These are phyloP conservation scores for Trichomonascus vanleenenianus DNA, from an alignment of 805 yeast genomes.

Conservation along the genomic window DNA sequence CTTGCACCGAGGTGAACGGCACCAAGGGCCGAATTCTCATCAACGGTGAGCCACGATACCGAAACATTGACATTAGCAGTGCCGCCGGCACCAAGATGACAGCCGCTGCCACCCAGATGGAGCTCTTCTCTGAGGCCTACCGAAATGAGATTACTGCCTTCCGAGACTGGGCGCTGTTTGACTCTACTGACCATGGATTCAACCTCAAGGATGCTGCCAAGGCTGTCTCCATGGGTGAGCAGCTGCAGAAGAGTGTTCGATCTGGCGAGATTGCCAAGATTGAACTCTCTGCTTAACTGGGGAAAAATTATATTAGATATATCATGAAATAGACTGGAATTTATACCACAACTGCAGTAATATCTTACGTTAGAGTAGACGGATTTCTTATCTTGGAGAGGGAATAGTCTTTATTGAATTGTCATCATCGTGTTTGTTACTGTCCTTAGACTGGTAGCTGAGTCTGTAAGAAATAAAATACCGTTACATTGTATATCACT, in stretches of 20 bases:
- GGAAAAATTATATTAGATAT: too few species aligned
- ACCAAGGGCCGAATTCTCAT: slow-evolving; percentile 15
- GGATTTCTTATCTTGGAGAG: too few species aligned
- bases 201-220: slow-evolving; percentile 18
- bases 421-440: too few species aligned
- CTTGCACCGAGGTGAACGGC: slow-evolving; percentile 15
- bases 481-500: too few species aligned
- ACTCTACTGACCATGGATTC: slow-evolving; percentile 4
- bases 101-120: slow-evolving; percentile 11
- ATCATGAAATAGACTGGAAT: too few species aligned
- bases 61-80: slow-evolving; percentile 11
- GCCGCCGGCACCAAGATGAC: slow-evolving; percentile 12
- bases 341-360: too few species aligned
- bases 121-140: slow-evolving; percentile 11
- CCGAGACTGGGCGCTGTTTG: slow-evolving; percentile 15
- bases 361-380: too few species aligned
- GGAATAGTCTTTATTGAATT: too few species aligned
- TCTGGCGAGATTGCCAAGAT: too few species aligned
- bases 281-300: too few species aligned
- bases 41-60: slow-evolving; percentile 14
- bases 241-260: slow-evolving; percentile 10
- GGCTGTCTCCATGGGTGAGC: slow-evolving; percentile 15
- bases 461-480: too few species aligned
- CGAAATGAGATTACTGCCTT: slow-evolving; percentile 11
- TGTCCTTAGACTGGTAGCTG: too few species aligned